These are phyloP conservation scores for Alternaria tenuissima DNA, from an alignment of 2,329 filamentous ascomycete genomes.

Conservation along the genomic window DNA sequence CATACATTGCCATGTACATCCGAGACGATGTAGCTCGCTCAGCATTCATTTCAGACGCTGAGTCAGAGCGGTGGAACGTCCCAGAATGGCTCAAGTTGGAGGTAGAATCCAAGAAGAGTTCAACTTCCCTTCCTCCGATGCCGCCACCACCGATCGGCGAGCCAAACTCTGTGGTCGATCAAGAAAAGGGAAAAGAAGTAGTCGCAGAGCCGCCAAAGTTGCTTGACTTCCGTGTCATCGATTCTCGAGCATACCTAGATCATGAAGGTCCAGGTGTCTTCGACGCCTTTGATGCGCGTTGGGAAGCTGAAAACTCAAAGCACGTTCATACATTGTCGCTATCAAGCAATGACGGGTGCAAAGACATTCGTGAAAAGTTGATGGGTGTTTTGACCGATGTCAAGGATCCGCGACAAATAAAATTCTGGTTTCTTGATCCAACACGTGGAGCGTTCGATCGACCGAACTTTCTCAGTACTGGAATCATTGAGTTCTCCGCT, in stretches of 20 bases:
- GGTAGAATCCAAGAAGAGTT: conserved; percentile 34
- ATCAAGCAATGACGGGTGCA: conserved; percentile 32
- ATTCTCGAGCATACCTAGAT: conserved; percentile 43
- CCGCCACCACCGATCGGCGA: conserved; percentile 19
- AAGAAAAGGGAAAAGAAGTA: conserved; percentile 6
- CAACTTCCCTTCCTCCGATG: conserved; percentile 21
- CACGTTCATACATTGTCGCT: conserved; percentile 34
- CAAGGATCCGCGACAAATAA: conserved; percentile 50
- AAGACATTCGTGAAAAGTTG: conserved; percentile 44
- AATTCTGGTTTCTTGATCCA: conserved; percentile 52
- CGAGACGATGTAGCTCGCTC: conserved; percentile 57
- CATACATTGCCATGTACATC: conserved; percentile 65
- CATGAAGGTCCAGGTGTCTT: conserved; percentile 51
- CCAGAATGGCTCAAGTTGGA: conserved; percentile 50
- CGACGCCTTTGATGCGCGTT: conserved; percentile 43
- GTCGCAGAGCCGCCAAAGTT: conserved; percentile 15
- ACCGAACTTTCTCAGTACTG: conserved; percentile 42
- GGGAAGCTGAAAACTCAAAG: conserved; percentile 20
- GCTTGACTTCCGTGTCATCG: conserved; percentile 43
- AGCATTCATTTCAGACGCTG: conserved; percentile 52
- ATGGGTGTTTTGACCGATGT: conserved; percentile 36
- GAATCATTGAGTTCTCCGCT: conserved; percentile 45
- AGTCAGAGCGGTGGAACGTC: conserved; percentile 58
- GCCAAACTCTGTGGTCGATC: conserved; percentile 6
- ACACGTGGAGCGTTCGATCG: conserved; percentile 38